Conservation (phyloP, 257 asterid genomes). For the Fraxinus quadrangulata region DNA sequence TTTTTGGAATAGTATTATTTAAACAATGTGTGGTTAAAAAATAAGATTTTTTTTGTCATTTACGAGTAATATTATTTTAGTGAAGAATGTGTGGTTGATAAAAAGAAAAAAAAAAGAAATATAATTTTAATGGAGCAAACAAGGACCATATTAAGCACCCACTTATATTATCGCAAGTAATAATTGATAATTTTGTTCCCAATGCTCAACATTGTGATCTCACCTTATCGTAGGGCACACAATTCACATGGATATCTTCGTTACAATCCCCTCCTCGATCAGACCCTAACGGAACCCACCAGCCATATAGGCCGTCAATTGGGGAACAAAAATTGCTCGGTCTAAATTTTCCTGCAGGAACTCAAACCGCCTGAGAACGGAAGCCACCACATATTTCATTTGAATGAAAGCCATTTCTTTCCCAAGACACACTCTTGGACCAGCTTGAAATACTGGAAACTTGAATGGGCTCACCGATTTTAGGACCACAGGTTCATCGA, state of each 20-base stretch:
- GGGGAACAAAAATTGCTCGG: slow-evolving; percentile 53
- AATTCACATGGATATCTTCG: background rate
- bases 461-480: slow-evolving; percentile 49
- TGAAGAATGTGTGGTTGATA: too few species aligned
- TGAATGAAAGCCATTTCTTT: slow-evolving; percentile 86
- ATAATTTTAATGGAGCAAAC: too few species aligned
- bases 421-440: slow-evolving; percentile 80
- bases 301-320: slow-evolving; percentile 60
- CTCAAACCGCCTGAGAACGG: slow-evolving; percentile 54
- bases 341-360: slow-evolving; percentile 37
- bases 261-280: slow-evolving; percentile 18
- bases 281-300: slow-evolving; percentile 59
- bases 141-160: too few species aligned
- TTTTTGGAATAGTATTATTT: too few species aligned
- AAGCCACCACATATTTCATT: slow-evolving; percentile 70
- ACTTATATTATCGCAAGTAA: too few species aligned
- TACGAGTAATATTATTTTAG: too few species aligned
- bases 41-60: too few species aligned
- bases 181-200: too few species aligned
- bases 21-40: too few species aligned
- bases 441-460: slow-evolving; percentile 88
- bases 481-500: slow-evolving; percentile 34
- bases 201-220: too few species aligned
- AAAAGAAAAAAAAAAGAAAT: too few species aligned
- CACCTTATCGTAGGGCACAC: too few species aligned